These are phyloP conservation scores for Ottelia alismoides DNA, from an alignment of 106 monocot genomes.

Conservation along the genomic window DNA sequence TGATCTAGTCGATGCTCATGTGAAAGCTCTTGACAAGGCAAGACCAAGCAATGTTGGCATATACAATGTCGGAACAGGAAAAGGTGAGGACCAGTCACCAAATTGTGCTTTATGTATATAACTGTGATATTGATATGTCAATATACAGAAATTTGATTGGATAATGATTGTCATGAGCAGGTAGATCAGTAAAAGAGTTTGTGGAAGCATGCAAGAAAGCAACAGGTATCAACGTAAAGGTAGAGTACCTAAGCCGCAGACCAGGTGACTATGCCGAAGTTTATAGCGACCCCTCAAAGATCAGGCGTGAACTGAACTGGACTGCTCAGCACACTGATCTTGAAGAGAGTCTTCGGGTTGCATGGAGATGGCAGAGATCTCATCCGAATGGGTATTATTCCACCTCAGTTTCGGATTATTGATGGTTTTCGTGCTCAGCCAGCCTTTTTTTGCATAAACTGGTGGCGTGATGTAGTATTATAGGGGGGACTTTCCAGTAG, in stretches of 20 bases:
- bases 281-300: conserved; percentile 23
- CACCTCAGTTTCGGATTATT: background rate
- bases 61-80: conserved; percentile 30
- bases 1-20: conserved; percentile 25
- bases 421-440: too few species aligned
- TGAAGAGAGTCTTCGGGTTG: conserved; percentile 11
- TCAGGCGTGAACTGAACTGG: conserved; percentile 20
- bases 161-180: conserved; percentile 8
- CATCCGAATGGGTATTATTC: conserved; percentile 13
- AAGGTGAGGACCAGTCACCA: conserved; percentile 18
- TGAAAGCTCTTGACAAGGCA: conserved; percentile 23
- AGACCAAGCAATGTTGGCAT: conserved; percentile 18
- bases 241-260: conserved; percentile 15
- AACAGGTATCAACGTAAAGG: conserved; percentile 10
- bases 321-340: conserved; percentile 15
- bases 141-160: too few species aligned
- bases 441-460: too few species aligned
- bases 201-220: conserved; percentile 26
- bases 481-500: too few species aligned
- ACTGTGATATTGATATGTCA: too few species aligned
- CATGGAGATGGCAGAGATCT: conserved; percentile 21
- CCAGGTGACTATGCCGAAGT: conserved; percentile 23
- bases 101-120: too few species aligned
- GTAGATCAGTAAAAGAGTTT: conserved; percentile 25
- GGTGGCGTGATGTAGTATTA: too few species aligned